Conservation (phyloP, 1,284 basidiomycete genomes). For the Leccinum cinnamomeum region DNA sequence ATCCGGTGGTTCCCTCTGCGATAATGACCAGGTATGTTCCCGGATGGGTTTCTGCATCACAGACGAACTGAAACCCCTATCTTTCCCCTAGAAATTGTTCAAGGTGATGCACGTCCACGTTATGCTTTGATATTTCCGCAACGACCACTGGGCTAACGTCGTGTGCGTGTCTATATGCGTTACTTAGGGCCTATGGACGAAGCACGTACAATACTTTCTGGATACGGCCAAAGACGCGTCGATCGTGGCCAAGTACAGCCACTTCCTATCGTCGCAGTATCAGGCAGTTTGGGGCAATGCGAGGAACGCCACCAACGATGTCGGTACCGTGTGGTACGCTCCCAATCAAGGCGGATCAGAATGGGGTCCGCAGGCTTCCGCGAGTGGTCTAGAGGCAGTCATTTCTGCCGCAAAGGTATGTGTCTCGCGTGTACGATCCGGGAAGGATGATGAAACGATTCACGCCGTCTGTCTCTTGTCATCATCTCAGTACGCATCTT, state of each 20-base stretch:
- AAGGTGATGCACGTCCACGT: conserved; percentile 30
- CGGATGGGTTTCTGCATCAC: too few species aligned
- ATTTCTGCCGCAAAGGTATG: conserved; percentile 30
- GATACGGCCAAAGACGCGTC: conserved; percentile 39
- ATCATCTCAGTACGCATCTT: conserved; percentile 11
- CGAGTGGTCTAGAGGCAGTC: conserved; percentile 34
- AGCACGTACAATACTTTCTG: conserved; percentile 45
- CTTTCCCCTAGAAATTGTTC: conserved; percentile 42
- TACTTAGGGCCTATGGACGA: conserved; percentile 42
- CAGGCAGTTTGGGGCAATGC: conserved; percentile 42
- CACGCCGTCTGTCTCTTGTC: background rate
- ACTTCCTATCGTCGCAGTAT: conserved; percentile 41
- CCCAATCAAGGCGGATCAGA: conserved; percentile 22
- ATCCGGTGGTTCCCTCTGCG: conserved; percentile 40
- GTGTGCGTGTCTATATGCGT: background rate
- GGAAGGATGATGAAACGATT: background rate
- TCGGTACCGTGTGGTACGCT: conserved; percentile 42
- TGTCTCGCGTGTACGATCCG: background rate
- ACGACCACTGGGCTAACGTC: background rate
- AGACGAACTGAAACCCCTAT: conserved; percentile 7
- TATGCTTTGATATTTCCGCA: background rate
- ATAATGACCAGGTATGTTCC: conserved; percentile 46
- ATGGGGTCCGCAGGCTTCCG: conserved; percentile 33
- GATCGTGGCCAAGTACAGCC: conserved; percentile 39
- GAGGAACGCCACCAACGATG: conserved; percentile 37